Base-by-base conservation (phyloP, 805 yeast genomes). In the Wickerhamiella australiensis region DNA sequence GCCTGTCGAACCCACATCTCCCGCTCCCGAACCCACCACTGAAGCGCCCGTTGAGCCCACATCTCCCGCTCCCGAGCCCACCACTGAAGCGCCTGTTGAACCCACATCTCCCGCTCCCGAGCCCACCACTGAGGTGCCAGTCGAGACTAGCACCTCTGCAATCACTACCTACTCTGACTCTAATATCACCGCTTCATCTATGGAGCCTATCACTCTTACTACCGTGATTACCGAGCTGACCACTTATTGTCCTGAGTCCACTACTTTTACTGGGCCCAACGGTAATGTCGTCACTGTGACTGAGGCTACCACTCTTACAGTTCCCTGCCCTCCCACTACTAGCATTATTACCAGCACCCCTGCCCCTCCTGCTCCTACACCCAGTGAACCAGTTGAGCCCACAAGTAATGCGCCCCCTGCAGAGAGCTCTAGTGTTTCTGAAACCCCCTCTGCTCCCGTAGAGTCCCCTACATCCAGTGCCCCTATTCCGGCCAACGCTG, bases 231-330 rank as follows among this genome's bases (percentile, higher is more conserved):
- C 57, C 13, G 57, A 71, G 62, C 74, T 70, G 74, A 78, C 84
- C 67, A 82, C 90, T 56, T 80, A 78, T 80, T 82, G 90, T 68
- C 86, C 90, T 64, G 69, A 62, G 54, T 68, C 90, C 46, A 83
- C 92, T 56, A 66, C 72, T 46, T 57, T 82, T 52, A 70, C 71
- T 56, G 73, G 77, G 62, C 77, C 77, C 73, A 77, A 77, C 73
- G 53, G 54, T 47, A 15, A 45, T 45, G 57, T 60, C 18, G 50
- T 50, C 57, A 58, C 61, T 11, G 77, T 76, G 65, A 78, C 88
- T 55, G 80, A 67, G 61, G 79, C 90, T 55, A 82, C 90, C 65
- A 83, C 92, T 58, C 67, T 85, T 62, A 83, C 92, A 6, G 40
- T 44, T 20, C 40, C 47, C 21, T 33, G 40, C 47, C 47, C 47